phyloP scores from a whole-genome alignment of 2,329 filamentous ascomycete species.

The Cadophora sp. region DNA sequence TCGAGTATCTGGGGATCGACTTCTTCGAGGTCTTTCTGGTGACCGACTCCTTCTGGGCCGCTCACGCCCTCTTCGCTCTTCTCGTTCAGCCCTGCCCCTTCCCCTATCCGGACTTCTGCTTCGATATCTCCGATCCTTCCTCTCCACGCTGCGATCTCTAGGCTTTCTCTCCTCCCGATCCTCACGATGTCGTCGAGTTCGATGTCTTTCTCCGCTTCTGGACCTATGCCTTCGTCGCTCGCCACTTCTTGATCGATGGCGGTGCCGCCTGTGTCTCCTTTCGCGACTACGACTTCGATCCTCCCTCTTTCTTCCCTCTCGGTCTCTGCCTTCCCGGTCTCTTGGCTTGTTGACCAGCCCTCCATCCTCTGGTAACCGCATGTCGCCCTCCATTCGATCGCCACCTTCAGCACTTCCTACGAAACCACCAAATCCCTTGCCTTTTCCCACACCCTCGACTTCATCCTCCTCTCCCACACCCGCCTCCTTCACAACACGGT shows the following conservation, averaged over 20 bases:
- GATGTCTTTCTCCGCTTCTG: conserved; percentile 38
- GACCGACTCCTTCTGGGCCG: conserved; percentile 30
- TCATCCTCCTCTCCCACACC: conserved; percentile 49
- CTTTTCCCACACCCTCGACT: conserved; percentile 39
- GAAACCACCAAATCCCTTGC: conserved; percentile 43
- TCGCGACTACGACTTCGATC: conserved; percentile 44
- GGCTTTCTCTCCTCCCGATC: conserved; percentile 36
- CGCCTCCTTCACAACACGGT: conserved; percentile 57
- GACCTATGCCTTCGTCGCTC: conserved; percentile 38
- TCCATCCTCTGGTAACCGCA: conserved; percentile 29
- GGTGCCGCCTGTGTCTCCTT: conserved; percentile 41
- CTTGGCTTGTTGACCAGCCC: conserved; percentile 29
- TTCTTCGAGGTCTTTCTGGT: too few species aligned
- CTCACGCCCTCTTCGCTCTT: conserved; percentile 31
- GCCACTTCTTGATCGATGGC: conserved; percentile 41
- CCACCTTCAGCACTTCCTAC: conserved; percentile 38
- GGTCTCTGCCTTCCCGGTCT: conserved; percentile 22
- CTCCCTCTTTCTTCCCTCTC: conserved; percentile 25
- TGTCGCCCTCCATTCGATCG: conserved; percentile 24
- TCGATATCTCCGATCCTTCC: conserved; percentile 37
- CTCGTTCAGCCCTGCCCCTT: conserved; percentile 38
- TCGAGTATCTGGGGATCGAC: too few species aligned
- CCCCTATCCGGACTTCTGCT: conserved; percentile 42
- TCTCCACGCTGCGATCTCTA: conserved; percentile 40
- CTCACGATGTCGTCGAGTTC: conserved; percentile 34